Evolutionary conservation across 345 rosid species (phyloP).

Genomic region (Populus deltoides): DNA sequence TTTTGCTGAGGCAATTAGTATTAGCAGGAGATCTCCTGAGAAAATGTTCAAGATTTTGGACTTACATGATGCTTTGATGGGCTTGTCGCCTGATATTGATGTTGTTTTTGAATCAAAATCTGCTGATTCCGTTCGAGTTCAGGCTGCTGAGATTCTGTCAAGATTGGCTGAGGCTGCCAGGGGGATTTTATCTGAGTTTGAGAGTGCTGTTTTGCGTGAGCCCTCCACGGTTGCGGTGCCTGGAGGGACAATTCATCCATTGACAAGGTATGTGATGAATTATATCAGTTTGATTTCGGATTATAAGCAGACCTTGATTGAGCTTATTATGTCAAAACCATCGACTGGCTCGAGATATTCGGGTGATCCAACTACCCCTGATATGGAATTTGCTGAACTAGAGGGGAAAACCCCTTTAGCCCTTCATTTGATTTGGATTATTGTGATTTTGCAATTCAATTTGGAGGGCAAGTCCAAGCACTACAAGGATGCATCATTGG

Average conservation of each 20-base stretch:
- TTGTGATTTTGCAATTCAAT: constrained; percentile 80
- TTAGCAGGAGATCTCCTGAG: constrained; percentile 87
- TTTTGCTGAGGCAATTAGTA: constrained; percentile 88
- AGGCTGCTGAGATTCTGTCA: constrained; percentile 76
- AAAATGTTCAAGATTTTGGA: constrained; percentile 88
- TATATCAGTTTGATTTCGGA: constrained; percentile 87
- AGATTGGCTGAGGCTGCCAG: constrained; percentile 80
- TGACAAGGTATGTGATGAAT: constrained; percentile 97
- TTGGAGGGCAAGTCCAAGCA: constrained; percentile 78
- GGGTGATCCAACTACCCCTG: constrained; percentile 64
- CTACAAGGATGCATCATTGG: constrained; percentile 66
- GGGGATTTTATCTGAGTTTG: constrained; percentile 83
- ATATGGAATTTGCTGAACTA: constrained; percentile 69
- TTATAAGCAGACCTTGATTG: constrained; percentile 72
- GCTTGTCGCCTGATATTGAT: constrained; percentile 74
- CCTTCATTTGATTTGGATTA: constrained; percentile 86
- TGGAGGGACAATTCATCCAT: constrained; percentile 90
- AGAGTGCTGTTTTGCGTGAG: constrained; percentile 70
- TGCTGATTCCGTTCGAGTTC: constrained; percentile 54
- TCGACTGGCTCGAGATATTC: constrained; percentile 69
- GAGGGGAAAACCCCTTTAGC: constrained; percentile 71
- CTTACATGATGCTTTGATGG: constrained; percentile 70
- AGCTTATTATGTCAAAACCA: constrained; percentile 77
- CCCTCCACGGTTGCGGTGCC: constrained; percentile 76
- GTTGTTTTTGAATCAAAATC: constrained; percentile 63